Base-by-base conservation (phyloP, 176 grass and related monocot genomes). In the Chrysopogon serrulatus region DNA sequence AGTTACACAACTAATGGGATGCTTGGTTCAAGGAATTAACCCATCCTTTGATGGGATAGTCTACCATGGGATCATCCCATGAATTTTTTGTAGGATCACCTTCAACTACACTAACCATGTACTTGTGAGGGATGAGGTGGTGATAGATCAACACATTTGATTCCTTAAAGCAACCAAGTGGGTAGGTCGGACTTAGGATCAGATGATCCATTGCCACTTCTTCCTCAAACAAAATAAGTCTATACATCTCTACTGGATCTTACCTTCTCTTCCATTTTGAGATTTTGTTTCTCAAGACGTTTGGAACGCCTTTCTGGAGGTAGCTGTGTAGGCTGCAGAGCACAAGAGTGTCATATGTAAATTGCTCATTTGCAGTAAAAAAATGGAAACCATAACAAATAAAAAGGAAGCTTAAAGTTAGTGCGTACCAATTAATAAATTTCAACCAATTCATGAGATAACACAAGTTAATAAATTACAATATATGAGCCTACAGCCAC, bases 201-300 rank as follows among this genome's bases (percentile, higher is more conserved):
- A n/a, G 15, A 72, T 31, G 41, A 32, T 31, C 43, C 41, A 73
- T 47, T 16, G 2, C 26, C 26, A 73, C 14, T 73, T 47, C 41
- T 72, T 73, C 27, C 70, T 73, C 42, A 73, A 48, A 49, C 27
- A 28, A 31, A 73, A 49, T 48, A 73, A 18, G 3, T 47, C 6
- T 18, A 72, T 49, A 32, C 10, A 14, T 66, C 35, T 51, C 16
- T 36, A 56, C 24, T 10, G 48, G 53, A 5, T 40, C 64, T 85
- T 86, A 92, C 90, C 68, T 86, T 85, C 41, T 77, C n/a, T n/a
- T n/a, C 80, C 59, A 68, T 83, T 86, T 79, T 62, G 76, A 83
- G 84, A 79, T 83, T 90, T 71, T 86, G 68, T 49, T 86, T 83
- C 74, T 90, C 84, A 74, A 83, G 84, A 62, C 84, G 88, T 87